Conservation (phyloP, 2,329 filamentous ascomycete genomes). For the Fusarium domesticum region DNA sequence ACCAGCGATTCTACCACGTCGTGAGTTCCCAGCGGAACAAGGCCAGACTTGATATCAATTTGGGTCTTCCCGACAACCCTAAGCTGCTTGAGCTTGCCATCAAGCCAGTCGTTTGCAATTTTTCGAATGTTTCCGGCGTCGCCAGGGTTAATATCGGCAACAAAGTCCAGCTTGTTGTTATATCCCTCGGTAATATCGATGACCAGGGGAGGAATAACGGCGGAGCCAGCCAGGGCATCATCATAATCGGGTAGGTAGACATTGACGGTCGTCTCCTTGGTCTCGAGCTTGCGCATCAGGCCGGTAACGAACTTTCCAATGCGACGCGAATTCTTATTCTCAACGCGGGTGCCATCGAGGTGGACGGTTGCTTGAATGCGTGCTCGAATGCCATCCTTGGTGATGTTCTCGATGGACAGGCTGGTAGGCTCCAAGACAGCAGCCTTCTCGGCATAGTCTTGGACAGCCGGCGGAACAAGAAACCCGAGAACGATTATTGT, state of each 20-base stretch:
- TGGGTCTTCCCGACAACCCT: slow-evolving; percentile 70
- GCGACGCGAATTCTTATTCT: slow-evolving; percentile 66
- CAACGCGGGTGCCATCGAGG: slow-evolving; percentile 74
- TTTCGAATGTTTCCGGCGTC: slow-evolving; percentile 72
- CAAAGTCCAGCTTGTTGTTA: slow-evolving; percentile 73
- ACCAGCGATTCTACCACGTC: slow-evolving; percentile 69
- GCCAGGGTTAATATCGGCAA: slow-evolving; percentile 73
- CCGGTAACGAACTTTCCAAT: slow-evolving; percentile 77
- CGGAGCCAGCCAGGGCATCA: slow-evolving; percentile 73
- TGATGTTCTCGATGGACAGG: slow-evolving; percentile 83
- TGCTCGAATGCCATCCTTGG: slow-evolving; percentile 70
- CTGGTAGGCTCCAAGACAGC: slow-evolving; percentile 78
- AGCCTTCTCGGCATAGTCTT: slow-evolving; percentile 83
- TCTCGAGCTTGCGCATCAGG: slow-evolving; percentile 74
- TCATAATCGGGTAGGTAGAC: slow-evolving; percentile 83
- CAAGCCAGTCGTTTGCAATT: slow-evolving; percentile 85
- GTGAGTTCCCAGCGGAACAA: slow-evolving; percentile 77
- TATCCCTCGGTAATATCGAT: slow-evolving; percentile 76
- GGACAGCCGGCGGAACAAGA: slow-evolving; percentile 73
- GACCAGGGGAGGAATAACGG: slow-evolving; percentile 69
- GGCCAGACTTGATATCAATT: slow-evolving; percentile 72
- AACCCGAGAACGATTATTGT: slow-evolving; percentile 76
- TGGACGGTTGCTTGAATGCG: slow-evolving; percentile 78
- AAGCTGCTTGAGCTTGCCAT: slow-evolving; percentile 69
- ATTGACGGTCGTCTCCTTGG: slow-evolving; percentile 65